Conservation (phyloP, 164 flowering plant genomes). For the grape (Vitis vinifera) region ASM3070453v1 NC_081823.1:579501-580000, state of each 20-base stretch:
- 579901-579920: too few species aligned
- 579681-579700: constrained; percentile 30
- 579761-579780: not conserved
- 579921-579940: too few species aligned
- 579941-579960: too few species aligned
- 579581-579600: constrained; percentile 42
- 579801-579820: too few species aligned
- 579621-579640: constrained; percentile 22
- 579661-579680: constrained; percentile 8
- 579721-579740: constrained; percentile 5
- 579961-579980: too few species aligned
- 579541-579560: constrained; percentile 11
- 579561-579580: constrained; percentile 26
- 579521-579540: constrained; percentile 20
- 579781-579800: too few species aligned
- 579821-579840: too few species aligned
- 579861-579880: too few species aligned
- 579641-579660: constrained; percentile 10
- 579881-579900: too few species aligned
- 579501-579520: constrained; percentile 26
- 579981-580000: too few species aligned
- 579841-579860: too few species aligned
- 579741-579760: not conserved
- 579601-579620: constrained; percentile 30
- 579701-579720: constrained; percentile 21